These are phyloP conservation scores for Pseudogymnoascus sp. DNA, from an alignment of 2,329 filamentous ascomycete genomes.

Conservation along the genomic window DNA sequence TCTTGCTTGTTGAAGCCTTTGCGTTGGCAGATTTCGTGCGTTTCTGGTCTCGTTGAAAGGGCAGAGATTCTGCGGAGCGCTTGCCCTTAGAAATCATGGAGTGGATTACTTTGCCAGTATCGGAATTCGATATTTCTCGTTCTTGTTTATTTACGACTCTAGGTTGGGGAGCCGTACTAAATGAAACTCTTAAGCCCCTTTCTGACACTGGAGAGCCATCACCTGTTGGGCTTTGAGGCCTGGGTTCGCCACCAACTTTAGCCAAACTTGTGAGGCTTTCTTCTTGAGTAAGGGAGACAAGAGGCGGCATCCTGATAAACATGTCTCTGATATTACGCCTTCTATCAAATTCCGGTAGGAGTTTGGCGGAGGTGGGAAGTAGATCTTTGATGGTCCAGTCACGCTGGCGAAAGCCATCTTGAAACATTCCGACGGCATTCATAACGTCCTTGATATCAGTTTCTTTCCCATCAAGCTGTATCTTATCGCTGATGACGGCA, in stretches of 20 bases:
- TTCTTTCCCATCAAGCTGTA: conserved; percentile 42
- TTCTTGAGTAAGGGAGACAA: conserved; percentile 14
- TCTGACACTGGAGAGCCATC: background rate
- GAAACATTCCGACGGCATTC: conserved; percentile 67
- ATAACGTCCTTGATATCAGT: conserved; percentile 60
- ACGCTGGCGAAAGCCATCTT: conserved; percentile 52
- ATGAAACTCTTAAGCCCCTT: background rate
- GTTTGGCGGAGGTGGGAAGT: conserved; percentile 66
- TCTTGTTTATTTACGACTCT: background rate
- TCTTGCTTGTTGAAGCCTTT: conserved; percentile 28
- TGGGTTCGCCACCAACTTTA: conserved; percentile 9
- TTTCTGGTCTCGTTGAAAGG: conserved; percentile 33
- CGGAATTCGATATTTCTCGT: background rate
- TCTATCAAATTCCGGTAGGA: conserved; percentile 81
- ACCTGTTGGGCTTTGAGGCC: background rate
- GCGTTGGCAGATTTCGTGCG: conserved; percentile 37
- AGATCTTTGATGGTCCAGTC: conserved; percentile 60
- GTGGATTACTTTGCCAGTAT: conserved; percentile 16
- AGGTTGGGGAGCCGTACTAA: background rate
- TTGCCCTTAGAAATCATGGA: background rate
- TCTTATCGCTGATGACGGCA: conserved; percentile 57
- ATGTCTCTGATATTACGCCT: conserved; percentile 85
- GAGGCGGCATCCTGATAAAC: conserved; percentile 55
- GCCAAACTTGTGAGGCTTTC: conserved; percentile 14
- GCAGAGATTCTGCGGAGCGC: conserved; percentile 10